Conservation (phyloP, 306 rosid species). For the Vigna angularis region DNA sequence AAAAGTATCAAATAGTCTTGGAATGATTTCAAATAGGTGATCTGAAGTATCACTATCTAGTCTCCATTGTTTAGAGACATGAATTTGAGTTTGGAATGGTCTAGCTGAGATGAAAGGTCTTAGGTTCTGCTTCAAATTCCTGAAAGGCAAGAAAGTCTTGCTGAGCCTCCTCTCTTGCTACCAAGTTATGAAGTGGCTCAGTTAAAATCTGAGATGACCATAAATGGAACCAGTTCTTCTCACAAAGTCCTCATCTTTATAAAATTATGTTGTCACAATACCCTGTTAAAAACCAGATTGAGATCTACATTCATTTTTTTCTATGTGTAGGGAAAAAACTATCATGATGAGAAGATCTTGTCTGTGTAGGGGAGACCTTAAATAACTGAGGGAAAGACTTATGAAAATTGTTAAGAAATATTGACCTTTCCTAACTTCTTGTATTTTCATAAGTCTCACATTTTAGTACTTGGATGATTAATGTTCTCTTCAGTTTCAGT, state of each 20-base stretch:
- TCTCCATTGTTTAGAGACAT: not conserved
- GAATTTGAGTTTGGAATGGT: not conserved
- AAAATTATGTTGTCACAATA: not conserved
- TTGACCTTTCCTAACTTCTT: not conserved
- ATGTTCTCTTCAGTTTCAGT: conserved; percentile 31
- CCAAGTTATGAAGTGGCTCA: not conserved
- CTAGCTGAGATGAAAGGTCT: conserved; percentile 1
- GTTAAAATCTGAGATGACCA: not conserved
- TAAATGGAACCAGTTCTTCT: not conserved
- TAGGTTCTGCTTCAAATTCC: not conserved
- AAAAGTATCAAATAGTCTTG: not conserved
- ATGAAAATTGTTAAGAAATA: not conserved
- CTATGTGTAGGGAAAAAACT: not conserved
- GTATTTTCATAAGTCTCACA: not conserved
- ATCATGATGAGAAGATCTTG: not conserved
- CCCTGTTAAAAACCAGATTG: not conserved
- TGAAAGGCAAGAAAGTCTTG: not conserved
- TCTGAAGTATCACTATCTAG: not conserved
- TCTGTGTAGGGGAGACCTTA: not conserved
- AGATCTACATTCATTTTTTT: not conserved
- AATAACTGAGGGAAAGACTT: not conserved
- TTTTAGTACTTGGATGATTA: conserved; percentile 20
- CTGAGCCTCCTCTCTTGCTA: not conserved
- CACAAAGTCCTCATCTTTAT: not conserved
- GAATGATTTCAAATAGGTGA: conserved; percentile 13